A percentile compares a stretch with the other conserved stretches of the same genome.
Conservation (phyloP, 106 monocot species). For the Amphibolis antarctica region DNA sequence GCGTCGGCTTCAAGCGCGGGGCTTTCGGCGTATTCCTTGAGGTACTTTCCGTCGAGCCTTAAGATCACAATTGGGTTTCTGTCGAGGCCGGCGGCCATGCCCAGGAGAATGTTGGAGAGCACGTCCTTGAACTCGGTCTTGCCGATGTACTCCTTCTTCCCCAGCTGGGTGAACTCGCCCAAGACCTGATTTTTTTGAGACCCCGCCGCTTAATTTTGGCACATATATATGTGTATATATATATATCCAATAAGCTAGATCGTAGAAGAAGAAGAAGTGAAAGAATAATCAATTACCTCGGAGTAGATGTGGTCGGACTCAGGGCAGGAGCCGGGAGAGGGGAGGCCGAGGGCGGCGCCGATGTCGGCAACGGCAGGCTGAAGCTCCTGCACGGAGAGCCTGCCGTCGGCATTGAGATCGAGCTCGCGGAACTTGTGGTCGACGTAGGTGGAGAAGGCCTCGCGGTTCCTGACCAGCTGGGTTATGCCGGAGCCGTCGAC, state of each 20-base stretch:
- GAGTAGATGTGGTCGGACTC: conserved; percentile 68
- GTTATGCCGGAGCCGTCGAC: conserved; percentile 62
- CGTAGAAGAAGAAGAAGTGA: too few relatives aligned
- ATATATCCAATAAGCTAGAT: background rate
- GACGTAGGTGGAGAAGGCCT: conserved; percentile 56
- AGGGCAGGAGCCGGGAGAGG: conserved; percentile 45
- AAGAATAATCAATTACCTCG: conserved; percentile 31
- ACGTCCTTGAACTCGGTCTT: conserved; percentile 78
- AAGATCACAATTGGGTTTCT: conserved; percentile 83
- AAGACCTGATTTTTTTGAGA: conserved; percentile 32
- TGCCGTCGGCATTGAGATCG: conserved; percentile 60
- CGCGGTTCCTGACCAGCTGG: conserved; percentile 62
- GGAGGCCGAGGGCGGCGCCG: conserved; percentile 78
- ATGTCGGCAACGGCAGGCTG: conserved; percentile 84
- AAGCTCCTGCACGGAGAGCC: conserved; percentile 67
- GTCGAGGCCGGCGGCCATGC: conserved; percentile 91
- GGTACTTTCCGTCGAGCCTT: conserved; percentile 80
- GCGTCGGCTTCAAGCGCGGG: conserved; percentile 48
- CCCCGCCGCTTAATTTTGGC: too few relatives aligned
- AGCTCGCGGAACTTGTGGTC: conserved; percentile 84
- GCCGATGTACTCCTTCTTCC: conserved; percentile 54
- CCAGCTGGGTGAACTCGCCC: conserved; percentile 73
- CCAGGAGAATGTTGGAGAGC: conserved; percentile 67
- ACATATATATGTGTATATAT: background rate
- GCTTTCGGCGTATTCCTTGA: conserved; percentile 58